Conservation (phyloP, 2,329 filamentous ascomycete genomes). For the Cercospora brassicicola region DNA sequence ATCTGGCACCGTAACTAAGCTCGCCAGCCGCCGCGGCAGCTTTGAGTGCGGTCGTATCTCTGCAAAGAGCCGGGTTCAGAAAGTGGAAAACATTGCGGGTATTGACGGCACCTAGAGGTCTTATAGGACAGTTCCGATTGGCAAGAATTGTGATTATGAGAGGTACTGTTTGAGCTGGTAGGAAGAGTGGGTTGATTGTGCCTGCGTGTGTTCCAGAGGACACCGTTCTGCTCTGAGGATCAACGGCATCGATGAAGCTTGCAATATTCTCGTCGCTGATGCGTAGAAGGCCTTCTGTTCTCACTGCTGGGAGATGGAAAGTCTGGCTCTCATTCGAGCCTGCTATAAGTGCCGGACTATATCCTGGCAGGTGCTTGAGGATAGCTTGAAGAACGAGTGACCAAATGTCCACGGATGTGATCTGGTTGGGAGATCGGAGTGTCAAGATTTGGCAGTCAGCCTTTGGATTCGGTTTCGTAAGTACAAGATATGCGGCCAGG, state of each 20-base stretch:
- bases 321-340: not conserved
- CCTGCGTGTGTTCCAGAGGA: not conserved
- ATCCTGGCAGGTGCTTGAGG: conserved; percentile 14
- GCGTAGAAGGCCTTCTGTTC: conserved; percentile 14
- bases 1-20: conserved; percentile 16
- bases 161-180: conserved; percentile 19
- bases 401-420: conserved; percentile 3
- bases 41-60: not conserved
- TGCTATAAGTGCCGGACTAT: not conserved
- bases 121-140: conserved; percentile 19
- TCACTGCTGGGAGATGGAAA: conserved; percentile 6
- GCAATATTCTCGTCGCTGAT: conserved; percentile 4
- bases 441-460: not conserved
- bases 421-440: conserved; percentile 9
- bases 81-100: conserved; percentile 21
- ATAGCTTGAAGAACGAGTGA: conserved; percentile 7
- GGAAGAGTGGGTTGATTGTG: conserved; percentile 16
- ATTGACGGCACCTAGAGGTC: conserved; percentile 25
- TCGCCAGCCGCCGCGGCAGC: not conserved
- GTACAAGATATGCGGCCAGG: not conserved
- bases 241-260: conserved; percentile 5
- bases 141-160: conserved; percentile 19
- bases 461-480: not conserved
- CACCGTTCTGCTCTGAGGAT: not conserved
- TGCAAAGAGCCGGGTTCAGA: conserved; percentile 11